Percentiles rank a stretch among this genome's conserved stretches.
phyloP scores from a whole-genome alignment of 2,329 filamentous ascomycete species.

The Helminthosporium solani region DNA sequence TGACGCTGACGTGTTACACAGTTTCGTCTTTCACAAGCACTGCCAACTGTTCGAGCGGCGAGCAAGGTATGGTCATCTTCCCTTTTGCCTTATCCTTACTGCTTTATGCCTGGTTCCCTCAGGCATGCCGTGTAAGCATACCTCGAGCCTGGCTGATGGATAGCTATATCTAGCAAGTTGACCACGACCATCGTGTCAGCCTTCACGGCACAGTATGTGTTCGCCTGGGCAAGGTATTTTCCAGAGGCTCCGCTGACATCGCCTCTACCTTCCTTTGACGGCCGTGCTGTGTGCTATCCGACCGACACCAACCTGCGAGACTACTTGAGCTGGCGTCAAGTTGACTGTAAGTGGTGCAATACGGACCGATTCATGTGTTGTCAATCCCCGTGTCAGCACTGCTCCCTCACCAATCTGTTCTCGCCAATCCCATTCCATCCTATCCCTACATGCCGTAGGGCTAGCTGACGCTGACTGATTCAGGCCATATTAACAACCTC shows the following conservation, averaged over 20 bases:
- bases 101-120: not conserved
- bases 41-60: conserved; percentile 83
- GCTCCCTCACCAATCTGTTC: not conserved
- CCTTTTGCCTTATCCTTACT: conserved; percentile 8
- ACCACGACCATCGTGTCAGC: conserved; percentile 88
- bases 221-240: conserved; percentile 77
- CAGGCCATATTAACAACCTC: conserved; percentile 95
- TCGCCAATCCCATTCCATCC: not conserved
- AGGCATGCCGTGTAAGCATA: conserved; percentile 1
- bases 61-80: conserved; percentile 57
- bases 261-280: conserved; percentile 88
- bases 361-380: not conserved
- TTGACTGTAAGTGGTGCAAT: conserved; percentile 69
- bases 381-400: not conserved
- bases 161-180: conserved; percentile 65
- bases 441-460: no score
- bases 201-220: conserved; percentile 88
- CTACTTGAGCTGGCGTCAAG: conserved; percentile 96
- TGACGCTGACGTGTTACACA: conserved; percentile 49
- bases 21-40: conserved; percentile 85
- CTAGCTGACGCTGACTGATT: conserved; percentile 1
- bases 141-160: conserved; percentile 16
- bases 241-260: conserved; percentile 67
- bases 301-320: conserved; percentile 79
- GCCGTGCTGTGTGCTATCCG: conserved; percentile 86